A percentile compares a stretch with the other conserved stretches of the same genome.
Evolutionary conservation across 768 basidiomycete genomes (phyloP).

Genomic region (Pholiota conissans): DNA sequence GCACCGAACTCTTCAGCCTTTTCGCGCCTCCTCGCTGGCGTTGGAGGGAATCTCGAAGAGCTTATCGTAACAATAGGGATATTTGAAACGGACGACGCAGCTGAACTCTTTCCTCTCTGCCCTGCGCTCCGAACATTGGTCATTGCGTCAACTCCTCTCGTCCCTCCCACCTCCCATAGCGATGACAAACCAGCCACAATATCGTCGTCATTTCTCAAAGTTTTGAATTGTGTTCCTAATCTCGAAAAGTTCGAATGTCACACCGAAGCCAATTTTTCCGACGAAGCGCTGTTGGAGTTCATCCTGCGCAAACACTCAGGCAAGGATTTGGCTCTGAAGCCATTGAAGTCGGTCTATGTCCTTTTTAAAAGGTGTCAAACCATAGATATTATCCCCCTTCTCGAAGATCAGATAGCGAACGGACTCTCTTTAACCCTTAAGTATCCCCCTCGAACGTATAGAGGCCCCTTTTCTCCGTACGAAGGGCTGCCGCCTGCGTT

Average conservation of each 20-base stretch:
- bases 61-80: background rate
- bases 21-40: background rate
- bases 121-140: background rate
- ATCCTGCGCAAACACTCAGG: background rate
- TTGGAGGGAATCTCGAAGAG: background rate
- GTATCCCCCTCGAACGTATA: conserved; percentile 3
- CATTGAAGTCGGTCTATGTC: background rate
- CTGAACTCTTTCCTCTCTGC: background rate
- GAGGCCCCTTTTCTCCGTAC: background rate
- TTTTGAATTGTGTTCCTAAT: background rate
- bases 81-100: background rate
- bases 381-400: background rate
- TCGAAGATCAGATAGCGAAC: background rate
- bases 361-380: background rate
- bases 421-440: background rate
- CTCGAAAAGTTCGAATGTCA: background rate
- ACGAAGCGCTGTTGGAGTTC: conserved; percentile 1
- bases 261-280: background rate
- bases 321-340: background rate
- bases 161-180: background rate
- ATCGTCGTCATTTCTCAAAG: background rate
- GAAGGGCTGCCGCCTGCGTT: background rate
- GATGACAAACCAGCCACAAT: background rate
- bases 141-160: background rate
- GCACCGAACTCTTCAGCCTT: background rate